Conservation (phyloP, 169 alveolate genomes). For the Eimeria brunetti region DNA sequence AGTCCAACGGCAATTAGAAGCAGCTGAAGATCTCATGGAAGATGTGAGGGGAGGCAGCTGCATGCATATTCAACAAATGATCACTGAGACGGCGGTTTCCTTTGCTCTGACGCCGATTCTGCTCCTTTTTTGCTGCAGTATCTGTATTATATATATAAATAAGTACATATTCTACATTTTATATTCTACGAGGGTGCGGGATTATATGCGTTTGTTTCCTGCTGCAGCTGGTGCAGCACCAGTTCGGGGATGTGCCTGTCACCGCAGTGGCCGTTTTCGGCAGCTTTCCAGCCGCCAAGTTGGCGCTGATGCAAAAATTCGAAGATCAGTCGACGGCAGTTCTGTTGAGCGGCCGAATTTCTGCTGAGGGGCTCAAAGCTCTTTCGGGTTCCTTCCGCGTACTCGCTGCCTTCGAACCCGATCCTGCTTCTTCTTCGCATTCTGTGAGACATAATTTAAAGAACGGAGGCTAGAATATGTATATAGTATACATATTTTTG, state of each 20-base stretch:
- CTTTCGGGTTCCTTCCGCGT: not conserved
- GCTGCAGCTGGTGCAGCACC: slow-evolving; percentile 45
- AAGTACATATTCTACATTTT: too few species aligned
- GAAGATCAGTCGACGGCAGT: slow-evolving; percentile 4
- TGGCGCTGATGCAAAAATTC: not conserved
- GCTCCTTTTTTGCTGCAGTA: not conserved
- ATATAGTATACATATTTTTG: not conserved
- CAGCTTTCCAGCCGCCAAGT: slow-evolving; percentile 30
- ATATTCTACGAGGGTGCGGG: too few species aligned
- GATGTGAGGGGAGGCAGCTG: slow-evolving; percentile 26
- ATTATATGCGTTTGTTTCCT: not conserved
- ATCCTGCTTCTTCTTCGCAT: not conserved
- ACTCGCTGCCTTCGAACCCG: not conserved
- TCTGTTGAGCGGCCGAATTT: slow-evolving; percentile 13
- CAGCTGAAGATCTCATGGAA: not conserved
- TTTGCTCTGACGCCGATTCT: not conserved
- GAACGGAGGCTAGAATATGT: too few species aligned
- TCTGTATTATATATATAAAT: too few species aligned
- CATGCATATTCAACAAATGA: not conserved
- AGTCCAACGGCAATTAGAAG: not conserved
- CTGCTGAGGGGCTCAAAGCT: slow-evolving; percentile 18
- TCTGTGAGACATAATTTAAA: slow-evolving; percentile 1
- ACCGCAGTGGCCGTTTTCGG: slow-evolving; percentile 36
- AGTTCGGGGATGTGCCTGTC: slow-evolving; percentile 39
- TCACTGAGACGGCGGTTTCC: not conserved